Percentiles rank a stretch among this genome's conserved stretches.
Evolutionary conservation across 108 stramenopile species (phyloP).

Genomic region (Epithemia pelagica): DNA sequence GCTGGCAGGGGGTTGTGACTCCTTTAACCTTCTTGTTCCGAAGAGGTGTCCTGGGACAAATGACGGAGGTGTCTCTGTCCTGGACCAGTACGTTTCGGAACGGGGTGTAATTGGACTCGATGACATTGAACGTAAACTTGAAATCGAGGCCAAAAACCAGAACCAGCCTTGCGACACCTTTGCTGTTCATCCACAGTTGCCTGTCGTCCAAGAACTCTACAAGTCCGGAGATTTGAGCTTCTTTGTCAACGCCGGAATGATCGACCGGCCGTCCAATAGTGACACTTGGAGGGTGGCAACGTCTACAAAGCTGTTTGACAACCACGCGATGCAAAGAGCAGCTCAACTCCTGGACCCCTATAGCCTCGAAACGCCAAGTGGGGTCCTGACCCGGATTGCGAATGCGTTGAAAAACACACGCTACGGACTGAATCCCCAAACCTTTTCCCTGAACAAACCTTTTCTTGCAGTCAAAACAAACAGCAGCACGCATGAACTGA

Average conservation of each 20-base stretch:
- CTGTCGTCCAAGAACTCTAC: slow-evolving; percentile 25
- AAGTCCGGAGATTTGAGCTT: slow-evolving; percentile 28
- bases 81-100: slow-evolving; percentile 27
- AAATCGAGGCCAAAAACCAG: slow-evolving; percentile 24
- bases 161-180: slow-evolving; percentile 37
- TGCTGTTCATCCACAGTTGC: slow-evolving; percentile 30
- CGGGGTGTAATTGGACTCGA: slow-evolving; percentile 25
- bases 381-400: slow-evolving; percentile 19
- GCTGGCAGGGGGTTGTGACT: slow-evolving; percentile 47
- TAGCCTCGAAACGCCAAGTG: slow-evolving; percentile 22
- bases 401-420: slow-evolving; percentile 14
- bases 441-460: slow-evolving; percentile 5
- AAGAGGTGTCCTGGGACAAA: slow-evolving; percentile 19
- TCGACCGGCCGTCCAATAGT: slow-evolving; percentile 10
- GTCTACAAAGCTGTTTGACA: slow-evolving; percentile 40
- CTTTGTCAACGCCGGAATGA: slow-evolving; percentile 37
- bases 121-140: slow-evolving; percentile 5
- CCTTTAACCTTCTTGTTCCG: slow-evolving; percentile 53
- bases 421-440: slow-evolving; percentile 9
- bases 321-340: slow-evolving; percentile 39
- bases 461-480: neutral
- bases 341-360: slow-evolving; percentile 30
- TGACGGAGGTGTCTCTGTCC: slow-evolving; percentile 9
- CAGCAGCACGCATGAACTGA: neutral
- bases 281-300: slow-evolving; percentile 4